Evolutionary conservation across 2,329 filamentous ascomycete species (phyloP).

Genomic region (Neonectria hederae): DNA sequence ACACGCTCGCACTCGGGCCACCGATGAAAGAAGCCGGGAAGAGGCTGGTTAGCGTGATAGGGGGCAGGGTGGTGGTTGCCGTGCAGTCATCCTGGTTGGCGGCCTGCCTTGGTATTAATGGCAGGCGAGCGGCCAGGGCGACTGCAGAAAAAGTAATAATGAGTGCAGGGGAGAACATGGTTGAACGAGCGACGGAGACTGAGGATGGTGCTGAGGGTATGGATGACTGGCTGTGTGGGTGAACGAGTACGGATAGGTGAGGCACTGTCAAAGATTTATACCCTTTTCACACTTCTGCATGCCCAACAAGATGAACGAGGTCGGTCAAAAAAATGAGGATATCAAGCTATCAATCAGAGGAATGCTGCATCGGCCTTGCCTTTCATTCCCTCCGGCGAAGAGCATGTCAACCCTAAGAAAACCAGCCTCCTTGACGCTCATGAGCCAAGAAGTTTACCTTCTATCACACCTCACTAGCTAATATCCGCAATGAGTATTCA

Average conservation of each 20-base stretch:
- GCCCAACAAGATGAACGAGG: not conserved
- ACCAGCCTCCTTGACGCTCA: too few species aligned
- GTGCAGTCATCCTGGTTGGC: constrained; percentile 15
- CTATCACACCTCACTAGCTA: too few species aligned
- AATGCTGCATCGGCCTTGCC: too few species aligned
- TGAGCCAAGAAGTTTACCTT: too few species aligned
- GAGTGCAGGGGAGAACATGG: constrained; percentile 21
- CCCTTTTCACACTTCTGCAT: not conserved
- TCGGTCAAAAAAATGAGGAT: too few species aligned
- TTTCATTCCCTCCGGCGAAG: too few species aligned
- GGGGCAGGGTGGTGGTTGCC: constrained; percentile 7
- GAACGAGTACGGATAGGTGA: not conserved
- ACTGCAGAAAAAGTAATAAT: constrained; percentile 11
- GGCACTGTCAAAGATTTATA: not conserved
- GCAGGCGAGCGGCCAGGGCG: constrained; percentile 19
- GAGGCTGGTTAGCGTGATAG: constrained; percentile 17
- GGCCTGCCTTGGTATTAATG: constrained; percentile 8
- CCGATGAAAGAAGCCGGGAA: constrained; percentile 12
- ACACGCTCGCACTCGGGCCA: not conserved
- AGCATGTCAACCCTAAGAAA: too few species aligned
- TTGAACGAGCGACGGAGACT: constrained; percentile 18
- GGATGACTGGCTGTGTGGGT: constrained; percentile 1
- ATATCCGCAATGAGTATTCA: too few species aligned
- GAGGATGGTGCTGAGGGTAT: not conserved
- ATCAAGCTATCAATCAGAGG: not conserved